A percentile compares a stretch with the other conserved stretches of the same genome.
phyloP scores from a whole-genome alignment of 2,329 filamentous ascomycete species.

The Corniculantispora saksenae region DNA sequence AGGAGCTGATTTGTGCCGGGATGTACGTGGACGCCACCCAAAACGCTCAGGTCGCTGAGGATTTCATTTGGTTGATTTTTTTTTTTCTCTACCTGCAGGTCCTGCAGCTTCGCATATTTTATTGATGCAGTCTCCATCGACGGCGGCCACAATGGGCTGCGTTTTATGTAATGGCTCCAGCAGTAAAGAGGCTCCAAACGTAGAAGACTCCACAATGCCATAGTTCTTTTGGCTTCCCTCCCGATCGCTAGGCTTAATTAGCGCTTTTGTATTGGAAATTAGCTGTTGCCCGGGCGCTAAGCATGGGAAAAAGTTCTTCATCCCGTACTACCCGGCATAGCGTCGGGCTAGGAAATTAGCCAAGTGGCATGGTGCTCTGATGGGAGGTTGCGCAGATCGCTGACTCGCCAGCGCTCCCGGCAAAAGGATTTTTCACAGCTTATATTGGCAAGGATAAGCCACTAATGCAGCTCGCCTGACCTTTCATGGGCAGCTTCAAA shows the following conservation, averaged over 20 bases:
- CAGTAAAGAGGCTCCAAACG: not conserved
- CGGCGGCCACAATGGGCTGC: not conserved
- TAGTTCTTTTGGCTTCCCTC: not conserved
- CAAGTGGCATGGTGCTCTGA: not conserved
- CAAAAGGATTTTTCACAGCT: not conserved
- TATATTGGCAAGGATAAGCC: not conserved
- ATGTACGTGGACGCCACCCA: not conserved
- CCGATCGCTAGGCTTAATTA: not conserved
- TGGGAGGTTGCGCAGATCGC: not conserved
- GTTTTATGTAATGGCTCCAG: not conserved
- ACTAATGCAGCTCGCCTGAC: not conserved
- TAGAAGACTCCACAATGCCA: not conserved
- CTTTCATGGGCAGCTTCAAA: not conserved
- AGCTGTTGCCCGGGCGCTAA: not conserved
- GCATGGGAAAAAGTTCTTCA: not conserved
- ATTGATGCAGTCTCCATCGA: slow-evolving; percentile 11
- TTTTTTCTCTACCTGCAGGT: not conserved
- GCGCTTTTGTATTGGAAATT: not conserved
- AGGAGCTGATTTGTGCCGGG: not conserved
- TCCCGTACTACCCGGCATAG: not conserved
- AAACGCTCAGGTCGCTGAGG: not conserved
- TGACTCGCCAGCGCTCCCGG: not conserved
- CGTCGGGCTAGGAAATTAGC: not conserved
- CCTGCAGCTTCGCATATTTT: slow-evolving; percentile 7
- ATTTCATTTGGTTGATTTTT: not conserved